A percentile compares a stretch with the other conserved stretches of the same genome.
These are phyloP conservation scores for Lactifluus subvellereus DNA, from an alignment of 768 basidiomycete species.

Conservation along the genomic window DNA sequence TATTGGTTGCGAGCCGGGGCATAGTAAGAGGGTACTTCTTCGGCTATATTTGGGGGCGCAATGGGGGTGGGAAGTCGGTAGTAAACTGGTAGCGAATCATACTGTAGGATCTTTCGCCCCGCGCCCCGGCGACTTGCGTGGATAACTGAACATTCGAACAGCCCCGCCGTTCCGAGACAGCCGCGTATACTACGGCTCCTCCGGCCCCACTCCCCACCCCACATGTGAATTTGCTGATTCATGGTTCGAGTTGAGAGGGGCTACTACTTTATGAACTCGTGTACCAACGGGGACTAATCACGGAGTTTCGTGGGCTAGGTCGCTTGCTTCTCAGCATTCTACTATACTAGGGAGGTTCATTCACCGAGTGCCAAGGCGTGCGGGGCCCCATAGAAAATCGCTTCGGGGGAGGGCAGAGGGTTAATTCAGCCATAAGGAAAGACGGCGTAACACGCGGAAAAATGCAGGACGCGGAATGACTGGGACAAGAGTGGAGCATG, in stretches of 20 bases:
- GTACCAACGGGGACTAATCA: slow-evolving; percentile 1
- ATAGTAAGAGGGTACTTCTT: background rate
- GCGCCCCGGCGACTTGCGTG: background rate
- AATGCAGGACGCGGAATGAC: background rate
- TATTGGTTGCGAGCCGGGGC: background rate
- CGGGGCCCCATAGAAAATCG: slow-evolving; percentile 1
- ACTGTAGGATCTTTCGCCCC: background rate
- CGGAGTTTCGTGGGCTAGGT: slow-evolving; percentile 2
- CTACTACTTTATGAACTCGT: background rate
- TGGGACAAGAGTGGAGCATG: background rate
- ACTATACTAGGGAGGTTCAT: background rate
- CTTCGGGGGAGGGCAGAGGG: background rate
- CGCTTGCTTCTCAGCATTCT: background rate
- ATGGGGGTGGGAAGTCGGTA: background rate
- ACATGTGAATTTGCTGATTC: slow-evolving; percentile 1
- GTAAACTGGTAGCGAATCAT: background rate
- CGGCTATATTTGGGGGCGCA: background rate
- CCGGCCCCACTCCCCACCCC: background rate
- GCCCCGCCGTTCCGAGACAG: background rate
- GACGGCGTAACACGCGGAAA: slow-evolving; percentile 1
- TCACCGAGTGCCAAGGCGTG: background rate
- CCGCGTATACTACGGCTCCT: background rate
- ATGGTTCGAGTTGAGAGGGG: background rate
- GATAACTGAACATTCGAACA: slow-evolving; percentile 11
- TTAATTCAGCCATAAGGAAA: background rate